Base-by-base conservation (phyloP, 768 basidiomycete genomes). In the Tremella mesenterica region DNA sequence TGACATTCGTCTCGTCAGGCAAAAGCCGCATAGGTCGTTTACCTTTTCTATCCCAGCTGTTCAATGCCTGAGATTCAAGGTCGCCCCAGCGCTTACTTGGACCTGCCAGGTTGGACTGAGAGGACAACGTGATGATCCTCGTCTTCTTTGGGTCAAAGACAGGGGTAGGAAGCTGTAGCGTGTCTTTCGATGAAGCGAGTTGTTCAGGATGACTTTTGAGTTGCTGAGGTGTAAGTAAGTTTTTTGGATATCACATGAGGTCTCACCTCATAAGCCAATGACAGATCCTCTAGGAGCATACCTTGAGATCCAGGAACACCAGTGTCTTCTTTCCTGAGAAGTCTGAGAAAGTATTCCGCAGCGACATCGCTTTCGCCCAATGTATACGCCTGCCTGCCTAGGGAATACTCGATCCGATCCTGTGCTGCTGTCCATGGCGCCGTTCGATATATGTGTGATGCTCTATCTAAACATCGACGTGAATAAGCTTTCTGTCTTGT, bases 261-360 rank as follows among this genome's bases (percentile, higher is more conserved):
- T 21, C 79, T 53, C 68, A 92, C 91, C 67, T 82, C 79, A 63
- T 86, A 85, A 4, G 95, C 88, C 13, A 90, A 81, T 21, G 81
- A 80, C 64, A 97, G 88, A 74, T 99, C 93, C 53, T 93, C 88
- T 30, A 96, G 68, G 5, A 88, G 76, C 54, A 83, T 84, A 52
- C 85, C 85, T 43, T 80, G 77, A 28, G 64, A 63, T 16, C 68
- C 68, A 4, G 58, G 52, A 8, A 59, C 57, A 31, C 60, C 60
- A 2, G 54, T 63, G 39, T 73, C 63, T 45, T 77, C 72, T 28
- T 54, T 59, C 3, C 78, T 77, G 20, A 97, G 76, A 14, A 93
- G 76, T 0, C 80, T 78, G 18, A 93, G 70, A 69, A 96, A 96
- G 53, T 85, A 79, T 38, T 78, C 76, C 25, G 92, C 83, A 7